Evolutionary conservation across 2,329 filamentous ascomycete genomes (phyloP).

Genomic region (Thielaviopsis musarum): DNA sequence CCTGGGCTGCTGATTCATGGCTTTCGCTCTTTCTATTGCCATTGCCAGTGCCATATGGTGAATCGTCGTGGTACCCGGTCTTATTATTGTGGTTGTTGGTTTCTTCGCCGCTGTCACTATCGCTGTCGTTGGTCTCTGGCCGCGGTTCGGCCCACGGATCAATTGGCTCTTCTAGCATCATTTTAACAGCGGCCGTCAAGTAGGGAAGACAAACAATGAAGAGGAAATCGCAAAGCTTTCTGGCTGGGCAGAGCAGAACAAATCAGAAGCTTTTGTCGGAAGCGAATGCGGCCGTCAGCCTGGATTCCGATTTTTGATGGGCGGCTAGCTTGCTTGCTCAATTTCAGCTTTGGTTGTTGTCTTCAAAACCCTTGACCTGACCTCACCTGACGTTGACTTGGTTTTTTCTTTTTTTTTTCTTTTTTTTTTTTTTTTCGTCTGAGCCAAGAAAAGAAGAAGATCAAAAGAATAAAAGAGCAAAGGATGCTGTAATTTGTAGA

Average conservation of each 20-base stretch:
- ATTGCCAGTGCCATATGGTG: not conserved
- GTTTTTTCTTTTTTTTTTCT: too few species aligned
- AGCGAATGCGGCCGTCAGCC: not conserved
- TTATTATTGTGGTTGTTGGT: not conserved
- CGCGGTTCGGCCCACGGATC: conserved; percentile 9
- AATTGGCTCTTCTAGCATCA: conserved; percentile 11
- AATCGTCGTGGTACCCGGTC: not conserved
- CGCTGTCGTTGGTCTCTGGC: not conserved
- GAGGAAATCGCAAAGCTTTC: not conserved
- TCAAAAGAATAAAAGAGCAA: not conserved
- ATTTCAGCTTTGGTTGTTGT: not conserved
- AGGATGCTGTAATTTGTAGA: not conserved
- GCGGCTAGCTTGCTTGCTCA: not conserved
- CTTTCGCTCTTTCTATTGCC: not conserved
- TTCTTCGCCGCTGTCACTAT: not conserved
- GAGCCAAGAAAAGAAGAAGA: not conserved
- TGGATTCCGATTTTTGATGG: not conserved
- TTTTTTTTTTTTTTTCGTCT: too few species aligned
- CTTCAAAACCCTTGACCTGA: too few species aligned
- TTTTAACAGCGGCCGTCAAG: not conserved
- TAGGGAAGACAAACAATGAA: not conserved
- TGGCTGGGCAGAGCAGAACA: not conserved
- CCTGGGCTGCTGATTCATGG: not conserved
- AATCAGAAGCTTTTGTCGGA: not conserved
- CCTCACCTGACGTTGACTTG: too few species aligned